Conservation (phyloP, 1,284 basidiomycete species). For the Moesziomyces aphidis region DNA sequence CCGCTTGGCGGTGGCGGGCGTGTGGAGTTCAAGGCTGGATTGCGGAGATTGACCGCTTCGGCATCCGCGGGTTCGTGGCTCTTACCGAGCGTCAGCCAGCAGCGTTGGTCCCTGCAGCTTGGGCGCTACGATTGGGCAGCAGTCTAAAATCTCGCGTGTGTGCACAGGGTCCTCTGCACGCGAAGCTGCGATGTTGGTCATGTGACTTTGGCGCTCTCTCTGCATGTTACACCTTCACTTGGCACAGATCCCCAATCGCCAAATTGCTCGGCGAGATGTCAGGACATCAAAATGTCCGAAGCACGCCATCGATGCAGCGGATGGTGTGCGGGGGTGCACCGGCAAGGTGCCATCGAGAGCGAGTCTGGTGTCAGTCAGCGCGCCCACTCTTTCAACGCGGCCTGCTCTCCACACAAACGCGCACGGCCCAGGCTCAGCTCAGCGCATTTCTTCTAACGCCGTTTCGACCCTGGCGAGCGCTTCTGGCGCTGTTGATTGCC, state of each 20-base stretch:
- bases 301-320: slow-evolving; percentile 28
- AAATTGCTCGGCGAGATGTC: too few species aligned
- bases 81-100: too few species aligned
- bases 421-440: too few species aligned
- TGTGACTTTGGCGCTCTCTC: slow-evolving; percentile 4
- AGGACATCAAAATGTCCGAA: background rate
- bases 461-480: background rate
- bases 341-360: slow-evolving; percentile 17
- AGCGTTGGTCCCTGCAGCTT: too few species aligned
- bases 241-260: too few species aligned
- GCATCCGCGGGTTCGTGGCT: too few species aligned
- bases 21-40: too few species aligned
- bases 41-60: too few species aligned
- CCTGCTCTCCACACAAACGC: background rate
- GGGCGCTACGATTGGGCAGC: too few species aligned
- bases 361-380: slow-evolving; percentile 9
- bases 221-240: background rate
- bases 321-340: slow-evolving; percentile 15
- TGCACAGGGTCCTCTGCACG: background rate
- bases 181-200: background rate
- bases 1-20: too few species aligned
- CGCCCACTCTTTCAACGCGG: slow-evolving; percentile 1
- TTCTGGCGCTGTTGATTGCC: too few species aligned
- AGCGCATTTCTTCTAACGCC: slow-evolving; percentile 5
- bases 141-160: background rate